A percentile compares a stretch with the other conserved stretches of the same genome.
phyloP scores from a whole-genome alignment of 768 basidiomycete genomes.

The Glaciozyma antarctica region DNA sequence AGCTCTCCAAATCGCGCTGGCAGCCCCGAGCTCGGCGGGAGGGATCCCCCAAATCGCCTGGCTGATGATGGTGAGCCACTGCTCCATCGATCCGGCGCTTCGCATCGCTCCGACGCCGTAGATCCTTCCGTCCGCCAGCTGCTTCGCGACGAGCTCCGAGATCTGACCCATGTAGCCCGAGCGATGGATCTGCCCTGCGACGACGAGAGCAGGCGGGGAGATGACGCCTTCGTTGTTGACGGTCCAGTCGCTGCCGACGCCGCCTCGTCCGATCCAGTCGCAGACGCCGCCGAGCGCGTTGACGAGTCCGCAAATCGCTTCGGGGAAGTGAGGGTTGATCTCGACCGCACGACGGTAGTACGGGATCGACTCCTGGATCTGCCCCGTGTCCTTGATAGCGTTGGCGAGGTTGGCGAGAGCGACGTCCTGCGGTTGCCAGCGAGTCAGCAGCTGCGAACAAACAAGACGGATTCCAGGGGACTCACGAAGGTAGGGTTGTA shows the following conservation, averaged over 20 bases:
- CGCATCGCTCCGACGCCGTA: conserved; percentile 39
- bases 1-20: neutral
- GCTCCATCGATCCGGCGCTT: conserved; percentile 35
- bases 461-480: neutral
- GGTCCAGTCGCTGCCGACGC: conserved; percentile 33
- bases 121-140: conserved; percentile 24
- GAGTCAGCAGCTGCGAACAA: neutral
- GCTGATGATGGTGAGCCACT: conserved; percentile 41
- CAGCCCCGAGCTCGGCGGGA: neutral
- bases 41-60: conserved; percentile 33
- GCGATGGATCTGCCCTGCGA: neutral
- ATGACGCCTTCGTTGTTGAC: conserved; percentile 16
- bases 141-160: conserved; percentile 24
- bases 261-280: conserved; percentile 45
- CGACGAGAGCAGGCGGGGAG: neutral
- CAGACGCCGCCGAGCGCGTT: conserved; percentile 47
- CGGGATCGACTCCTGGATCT: conserved; percentile 44
- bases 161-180: conserved; percentile 29
- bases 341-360: conserved; percentile 47
- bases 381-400: conserved; percentile 47
- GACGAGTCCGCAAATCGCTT: conserved; percentile 48
- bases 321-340: conserved; percentile 45
- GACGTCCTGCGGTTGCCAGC: conserved; percentile 38
- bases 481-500: conserved; percentile 28
- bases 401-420: conserved; percentile 50